Evolutionary conservation across 352 stramenopile genomes (phyloP), one percentile per base, ranked within the genome.

Genomic region (Globisporangium yorkense): DNA sequence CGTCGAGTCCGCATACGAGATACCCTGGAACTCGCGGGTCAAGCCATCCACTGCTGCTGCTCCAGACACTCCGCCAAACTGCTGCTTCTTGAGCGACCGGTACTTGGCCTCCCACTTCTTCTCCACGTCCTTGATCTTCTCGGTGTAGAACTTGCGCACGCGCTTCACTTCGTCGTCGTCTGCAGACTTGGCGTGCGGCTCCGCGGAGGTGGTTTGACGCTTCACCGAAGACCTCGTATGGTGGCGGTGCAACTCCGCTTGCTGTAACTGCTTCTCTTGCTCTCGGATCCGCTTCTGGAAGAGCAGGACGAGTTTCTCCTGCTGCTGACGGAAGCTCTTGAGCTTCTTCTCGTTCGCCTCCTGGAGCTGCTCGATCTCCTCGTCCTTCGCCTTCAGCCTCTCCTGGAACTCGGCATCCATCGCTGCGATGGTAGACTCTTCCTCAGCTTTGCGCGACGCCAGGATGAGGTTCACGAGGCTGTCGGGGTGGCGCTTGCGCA

Each of bases 391-490:
- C 24, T 59, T 53, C 18, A 94, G 12, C 40, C 84, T 68, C 10
- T 67, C 55, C 29, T 78, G 43, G 20, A 80, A 76, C 4, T 75
- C 56, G 13, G 57, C 55, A 8, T 75, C 58, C 16, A 88, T 54
- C 16, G 72, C 49, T 20, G 63, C 51, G 13, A 73, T 68, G n/a
- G 75, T 80, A 5, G 71, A 78, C 31, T 90, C 80, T 51, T 92
- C 79, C 9, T 88, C 72, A 3, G 74, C 75, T 50, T 85, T 82
- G 35, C 75, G 72, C 59, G 79, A 86, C 27, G 76, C 79, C 18
- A 93, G 58, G 40, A 92, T 89, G 24, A 95, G 67, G 55, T 86
- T 93, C 12, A 85, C 69, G 40, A 95, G 63, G 43, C 81, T 93
- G 29, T 95, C 80, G 0, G 85, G 85, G 33, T 95, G 81, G 21